Conservation (phyloP, 164 flowering plant species). For the Liriodendron chinense region DNA sequence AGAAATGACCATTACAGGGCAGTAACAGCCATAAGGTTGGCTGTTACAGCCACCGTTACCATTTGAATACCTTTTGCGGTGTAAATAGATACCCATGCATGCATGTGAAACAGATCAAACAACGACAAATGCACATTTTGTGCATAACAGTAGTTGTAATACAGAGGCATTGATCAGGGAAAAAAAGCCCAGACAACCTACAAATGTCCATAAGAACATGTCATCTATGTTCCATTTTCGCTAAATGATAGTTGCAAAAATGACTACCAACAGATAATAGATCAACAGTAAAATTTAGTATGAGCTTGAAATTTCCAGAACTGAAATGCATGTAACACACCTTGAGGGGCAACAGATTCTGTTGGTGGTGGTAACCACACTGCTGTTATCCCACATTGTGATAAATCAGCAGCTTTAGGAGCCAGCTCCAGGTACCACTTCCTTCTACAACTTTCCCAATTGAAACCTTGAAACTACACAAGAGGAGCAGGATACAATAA, state of each 20-base stretch:
- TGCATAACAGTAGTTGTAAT: background rate
- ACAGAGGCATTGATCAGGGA: background rate
- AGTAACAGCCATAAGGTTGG: no score
- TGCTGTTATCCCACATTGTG: slow-evolving; percentile 51
- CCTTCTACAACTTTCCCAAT: slow-evolving; percentile 71
- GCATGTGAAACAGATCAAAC: background rate
- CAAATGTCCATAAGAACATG: background rate
- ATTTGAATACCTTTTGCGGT: no score
- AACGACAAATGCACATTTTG: background rate
- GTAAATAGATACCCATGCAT: background rate
- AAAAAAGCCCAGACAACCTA: background rate
- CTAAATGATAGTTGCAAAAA: background rate
- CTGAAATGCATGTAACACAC: slow-evolving; percentile 16
- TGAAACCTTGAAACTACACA: slow-evolving; percentile 64
- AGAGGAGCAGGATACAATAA: background rate
- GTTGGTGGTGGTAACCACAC: slow-evolving; percentile 73
- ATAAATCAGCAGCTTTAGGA: slow-evolving; percentile 57
- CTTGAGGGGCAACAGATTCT: slow-evolving; percentile 69
- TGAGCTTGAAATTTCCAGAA: background rate
- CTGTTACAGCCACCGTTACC: no score
- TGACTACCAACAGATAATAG: no score
- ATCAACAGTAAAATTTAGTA: background rate
- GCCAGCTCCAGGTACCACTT: slow-evolving; percentile 57
- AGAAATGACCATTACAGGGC: no score
- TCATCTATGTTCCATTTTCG: background rate